Base-by-base conservation (phyloP, 2,329 filamentous ascomycete genomes). In the Trichoderma simmonsii region DNA sequence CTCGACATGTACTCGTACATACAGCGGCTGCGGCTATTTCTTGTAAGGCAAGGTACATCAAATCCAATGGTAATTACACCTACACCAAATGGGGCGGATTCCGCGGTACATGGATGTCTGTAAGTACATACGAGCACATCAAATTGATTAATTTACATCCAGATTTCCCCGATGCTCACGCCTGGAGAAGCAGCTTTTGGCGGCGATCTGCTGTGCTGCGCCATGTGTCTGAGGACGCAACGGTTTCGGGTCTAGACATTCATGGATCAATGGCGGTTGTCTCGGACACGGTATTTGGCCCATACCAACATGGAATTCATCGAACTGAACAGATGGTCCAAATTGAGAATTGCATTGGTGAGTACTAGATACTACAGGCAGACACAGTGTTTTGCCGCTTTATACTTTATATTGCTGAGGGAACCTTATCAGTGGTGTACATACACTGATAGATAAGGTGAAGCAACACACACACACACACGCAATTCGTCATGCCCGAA, bases 1-100 rank as follows among this genome's bases (percentile, higher is more conserved):
- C 68, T 56, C 68, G 18, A 63, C 34, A 36, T 36, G 34, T 36
- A 15, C 34, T 36, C 34, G 30, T 51, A 51, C 43, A 18, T 26
- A 43, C 34, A 24, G 66, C 66, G 56, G 39, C 60, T 70, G 60
- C 68, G 68, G 68, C 60, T 71, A 64, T 71, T 71, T 56, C 28
- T 12, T 43, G 14, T 39, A 18, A 39, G 36, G 36, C 6, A 43
- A 43, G 36, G 39, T 48, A n/a, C 39, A 48, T 34, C 32, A 34
- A 34, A 34, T 34, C 32, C 32, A 34, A 14, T 4, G 18, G 30
- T 11, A 15, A 26, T 36, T 26, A 21, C 32, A 57, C 26, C 24
- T 57, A 21, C 32, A 56, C 24, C 32, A 39, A 32, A 39, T 24
- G 30, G 34, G 62, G 62, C 39, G 39, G 63, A 57, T 54, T 39